Conservation (phyloP, 495 filamentous ascomycete species). For the Penicillium lividum region DNA sequence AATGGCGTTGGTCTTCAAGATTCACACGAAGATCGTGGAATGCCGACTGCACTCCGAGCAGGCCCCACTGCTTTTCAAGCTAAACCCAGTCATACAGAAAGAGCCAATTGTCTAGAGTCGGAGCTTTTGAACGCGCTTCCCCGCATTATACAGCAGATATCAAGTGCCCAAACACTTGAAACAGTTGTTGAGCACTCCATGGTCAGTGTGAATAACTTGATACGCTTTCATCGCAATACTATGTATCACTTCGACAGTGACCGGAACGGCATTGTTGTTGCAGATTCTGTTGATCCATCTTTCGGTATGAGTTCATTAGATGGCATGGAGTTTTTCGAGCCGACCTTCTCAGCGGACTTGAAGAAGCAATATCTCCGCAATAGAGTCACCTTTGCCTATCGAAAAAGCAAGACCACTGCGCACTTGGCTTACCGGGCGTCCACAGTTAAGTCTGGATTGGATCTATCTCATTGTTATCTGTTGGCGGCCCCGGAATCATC, state of each 20-base stretch:
- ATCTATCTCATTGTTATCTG: slow-evolving; percentile 79
- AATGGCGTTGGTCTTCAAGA: slow-evolving; percentile 36
- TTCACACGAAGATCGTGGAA: not conserved
- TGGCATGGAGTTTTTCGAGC: slow-evolving; percentile 78
- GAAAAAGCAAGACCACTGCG: slow-evolving; percentile 36
- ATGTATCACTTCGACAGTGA: slow-evolving; percentile 81
- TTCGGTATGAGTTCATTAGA: slow-evolving; percentile 75
- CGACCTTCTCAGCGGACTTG: slow-evolving; percentile 76
- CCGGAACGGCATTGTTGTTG: slow-evolving; percentile 79
- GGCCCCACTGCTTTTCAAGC: slow-evolving; percentile 31
- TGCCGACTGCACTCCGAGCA: not conserved
- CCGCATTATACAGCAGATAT: slow-evolving; percentile 78
- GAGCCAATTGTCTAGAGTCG: slow-evolving; percentile 42
- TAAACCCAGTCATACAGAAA: not conserved
- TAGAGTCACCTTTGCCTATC: slow-evolving; percentile 30
- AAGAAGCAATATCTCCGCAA: slow-evolving; percentile 69
- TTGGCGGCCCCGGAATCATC: slow-evolving; percentile 77
- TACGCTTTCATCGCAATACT: slow-evolving; percentile 83
- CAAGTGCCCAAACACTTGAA: slow-evolving; percentile 66
- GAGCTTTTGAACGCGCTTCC: slow-evolving; percentile 85
- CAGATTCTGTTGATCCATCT: slow-evolving; percentile 72
- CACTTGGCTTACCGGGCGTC: slow-evolving; percentile 76
- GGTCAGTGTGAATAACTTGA: slow-evolving; percentile 65
- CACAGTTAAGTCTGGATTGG: slow-evolving; percentile 60
- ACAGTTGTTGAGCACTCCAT: slow-evolving; percentile 17